These are phyloP conservation scores for Globisporangium canariense DNA, from an alignment of 352 stramenopile species.

Conservation along the genomic window DNA sequence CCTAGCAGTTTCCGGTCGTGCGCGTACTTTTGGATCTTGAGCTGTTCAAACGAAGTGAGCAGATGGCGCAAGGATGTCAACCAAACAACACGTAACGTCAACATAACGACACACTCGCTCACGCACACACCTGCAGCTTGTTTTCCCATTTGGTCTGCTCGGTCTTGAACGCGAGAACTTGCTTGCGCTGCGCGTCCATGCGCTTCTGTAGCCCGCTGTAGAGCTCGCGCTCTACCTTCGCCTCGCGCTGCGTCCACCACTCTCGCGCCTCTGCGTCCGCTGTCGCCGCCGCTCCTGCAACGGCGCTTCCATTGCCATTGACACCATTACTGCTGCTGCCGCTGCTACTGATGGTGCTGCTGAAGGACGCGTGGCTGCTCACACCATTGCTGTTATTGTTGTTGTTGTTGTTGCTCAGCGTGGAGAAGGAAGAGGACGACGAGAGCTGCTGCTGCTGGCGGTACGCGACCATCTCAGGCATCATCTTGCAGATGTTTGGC, in stretches of 20 bases:
- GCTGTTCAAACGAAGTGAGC: background rate
- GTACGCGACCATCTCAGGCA: slow-evolving; percentile 12
- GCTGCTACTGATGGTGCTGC: background rate
- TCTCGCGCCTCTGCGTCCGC: slow-evolving; percentile 41
- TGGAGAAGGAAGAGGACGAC: background rate
- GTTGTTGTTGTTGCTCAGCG: background rate
- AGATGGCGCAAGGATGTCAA: background rate
- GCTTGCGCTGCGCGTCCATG: slow-evolving; percentile 65
- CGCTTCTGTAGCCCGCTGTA: slow-evolving; percentile 50
- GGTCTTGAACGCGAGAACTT: slow-evolving; percentile 76
- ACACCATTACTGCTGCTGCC: background rate
- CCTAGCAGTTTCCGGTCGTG: slow-evolving; percentile 76
- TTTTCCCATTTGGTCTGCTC: slow-evolving; percentile 85
- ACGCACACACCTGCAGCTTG: slow-evolving; percentile 49
- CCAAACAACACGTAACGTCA: background rate
- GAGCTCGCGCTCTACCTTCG: slow-evolving; percentile 50
- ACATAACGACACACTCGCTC: background rate
- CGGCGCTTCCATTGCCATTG: background rate
- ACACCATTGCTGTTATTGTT: background rate
- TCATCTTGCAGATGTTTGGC: slow-evolving; percentile 5
- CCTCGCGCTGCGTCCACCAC: slow-evolving; percentile 59
- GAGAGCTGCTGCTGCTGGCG: slow-evolving; percentile 14
- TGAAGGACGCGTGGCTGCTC: background rate
- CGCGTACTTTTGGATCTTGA: slow-evolving; percentile 49
- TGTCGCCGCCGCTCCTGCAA: background rate